These are phyloP conservation scores for Centaurea solstitialis DNA, from an alignment of 129 eudicot genomes.

Conservation along the genomic window DNA sequence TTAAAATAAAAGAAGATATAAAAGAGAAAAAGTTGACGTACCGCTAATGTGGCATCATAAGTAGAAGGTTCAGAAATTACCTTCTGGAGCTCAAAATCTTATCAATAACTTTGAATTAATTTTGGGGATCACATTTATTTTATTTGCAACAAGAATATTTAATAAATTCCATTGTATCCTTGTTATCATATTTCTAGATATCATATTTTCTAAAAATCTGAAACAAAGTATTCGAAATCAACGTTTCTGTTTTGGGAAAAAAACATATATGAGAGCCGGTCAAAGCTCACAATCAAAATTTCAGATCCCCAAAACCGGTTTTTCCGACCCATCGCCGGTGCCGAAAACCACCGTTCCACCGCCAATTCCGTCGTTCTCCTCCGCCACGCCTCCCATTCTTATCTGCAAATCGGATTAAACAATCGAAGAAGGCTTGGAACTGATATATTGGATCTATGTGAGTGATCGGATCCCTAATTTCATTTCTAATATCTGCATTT, in stretches of 20 bases:
- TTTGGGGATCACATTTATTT: too few species aligned
- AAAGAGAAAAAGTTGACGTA: too few species aligned
- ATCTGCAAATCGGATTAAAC: constrained; percentile 9
- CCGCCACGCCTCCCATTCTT: constrained; percentile 2
- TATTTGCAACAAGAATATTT: too few species aligned
- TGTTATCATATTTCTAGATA: too few species aligned
- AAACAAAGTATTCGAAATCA: not conserved
- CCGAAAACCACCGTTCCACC: constrained; percentile 13
- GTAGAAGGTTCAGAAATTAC: too few species aligned
- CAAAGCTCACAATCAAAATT: constrained; percentile 23
- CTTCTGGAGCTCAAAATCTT: too few species aligned
- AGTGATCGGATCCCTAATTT: constrained; percentile 26
- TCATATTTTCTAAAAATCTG: too few species aligned
- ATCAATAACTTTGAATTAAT: too few species aligned
- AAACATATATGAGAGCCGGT: constrained; percentile 22
- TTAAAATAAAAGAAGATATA: too few species aligned
- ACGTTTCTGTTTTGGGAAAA: not conserved
- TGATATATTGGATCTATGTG: constrained; percentile 23
- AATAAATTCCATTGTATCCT: too few species aligned
- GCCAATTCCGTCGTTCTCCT: constrained; percentile 23
- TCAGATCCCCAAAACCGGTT: constrained; percentile 24
- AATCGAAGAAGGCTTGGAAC: constrained; percentile 6
- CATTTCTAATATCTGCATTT: not conserved
- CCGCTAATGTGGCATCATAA: too few species aligned
- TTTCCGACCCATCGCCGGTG: constrained; percentile 5